Percentiles rank a stretch among this genome's conserved stretches.
phyloP scores from a whole-genome alignment of 768 basidiomycete genomes.

The Hirschioporus abietinus region DNA sequence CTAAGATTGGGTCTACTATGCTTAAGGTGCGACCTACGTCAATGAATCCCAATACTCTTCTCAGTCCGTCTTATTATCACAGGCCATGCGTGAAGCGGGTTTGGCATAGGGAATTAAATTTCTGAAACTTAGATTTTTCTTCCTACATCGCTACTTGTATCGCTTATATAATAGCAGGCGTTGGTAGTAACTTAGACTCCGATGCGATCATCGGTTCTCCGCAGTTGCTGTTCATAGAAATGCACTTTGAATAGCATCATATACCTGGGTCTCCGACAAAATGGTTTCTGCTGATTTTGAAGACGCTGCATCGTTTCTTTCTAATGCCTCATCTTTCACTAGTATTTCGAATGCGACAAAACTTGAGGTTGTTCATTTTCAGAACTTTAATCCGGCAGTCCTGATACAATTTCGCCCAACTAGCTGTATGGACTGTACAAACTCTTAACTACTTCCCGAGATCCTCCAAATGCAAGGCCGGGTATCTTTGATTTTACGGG shows the following conservation, averaged over 20 bases:
- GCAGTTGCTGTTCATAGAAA: neutral
- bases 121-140: conserved; percentile 14
- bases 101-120: conserved; percentile 37
- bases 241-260: conserved; percentile 10
- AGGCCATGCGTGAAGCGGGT: conserved; percentile 80
- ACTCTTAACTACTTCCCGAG: conserved; percentile 52
- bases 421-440: conserved; percentile 88
- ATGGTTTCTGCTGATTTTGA: conserved; percentile 37
- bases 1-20: conserved; percentile 89
- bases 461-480: conserved; percentile 56
- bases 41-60: conserved; percentile 10
- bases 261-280: conserved; percentile 13
- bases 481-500: conserved; percentile 76
- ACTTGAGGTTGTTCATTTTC: conserved; percentile 56
- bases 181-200: neutral
- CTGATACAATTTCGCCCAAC: conserved; percentile 24
- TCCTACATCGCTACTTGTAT: conserved; percentile 3
- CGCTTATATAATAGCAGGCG: conserved; percentile 32
- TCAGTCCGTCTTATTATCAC: conserved; percentile 13
- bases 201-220: neutral
- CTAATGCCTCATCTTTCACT: conserved; percentile 46
- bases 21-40: conserved; percentile 55
- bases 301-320: conserved; percentile 60
- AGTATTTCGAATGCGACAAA: conserved; percentile 58
- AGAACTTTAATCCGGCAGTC: conserved; percentile 7